Evolutionary conservation across 352 stramenopile genomes (phyloP), one percentile per base, ranked within the genome.

Genomic region (Globisporangium ultimum): DNA sequence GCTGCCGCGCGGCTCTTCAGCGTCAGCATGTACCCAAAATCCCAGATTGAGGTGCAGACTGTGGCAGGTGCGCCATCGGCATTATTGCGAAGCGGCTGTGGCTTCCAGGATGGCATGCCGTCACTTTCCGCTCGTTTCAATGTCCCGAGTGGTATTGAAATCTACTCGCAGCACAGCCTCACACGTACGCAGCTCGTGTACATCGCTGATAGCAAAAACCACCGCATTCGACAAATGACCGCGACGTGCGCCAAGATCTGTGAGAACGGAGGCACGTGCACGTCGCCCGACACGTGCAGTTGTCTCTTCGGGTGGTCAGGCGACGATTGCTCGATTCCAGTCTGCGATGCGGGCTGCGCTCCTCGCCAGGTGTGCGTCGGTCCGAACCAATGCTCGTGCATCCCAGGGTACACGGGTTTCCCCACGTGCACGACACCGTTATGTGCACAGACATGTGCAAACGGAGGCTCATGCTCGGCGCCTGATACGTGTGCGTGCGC

Each of bases 401-500:
- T 97, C 7, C 96, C 96, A 41, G 96, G 96, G 18, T 99, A 97
- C 71, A 68, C 60, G 1, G 88, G 83, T 6, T 36, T 36, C 28
- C 63, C 71, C 8, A 64, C 62, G 6, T 99, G 96, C 55, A 66
- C 61, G 2, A 82, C 77, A 15, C 68, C 96, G 9, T 73, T 84
- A 7, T 99, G 96, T 60, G 88, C 86, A 9, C 95, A 99, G 66
- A 66, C 36, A 0, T 99, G 96, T 70, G 56, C 66, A 14, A 89
- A 98, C 60, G 85, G 83, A 40, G 95, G 93, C 2, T 40, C 49
- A 21, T 99, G 96, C 61, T 79, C 74, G 2, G 89, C 91, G 7
- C 96, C 96, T 2, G 96, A 99, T 66, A 98, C 94, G 2, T 99
- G 96, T 60, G 54, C 68, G 2, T 99, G 96, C 65, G 38, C 62